Percentiles rank a stretch among this genome's conserved stretches.
These are phyloP conservation scores for Xylaria telfairii DNA, from an alignment of 495 filamentous ascomycete species.

Conservation along the genomic window DNA sequence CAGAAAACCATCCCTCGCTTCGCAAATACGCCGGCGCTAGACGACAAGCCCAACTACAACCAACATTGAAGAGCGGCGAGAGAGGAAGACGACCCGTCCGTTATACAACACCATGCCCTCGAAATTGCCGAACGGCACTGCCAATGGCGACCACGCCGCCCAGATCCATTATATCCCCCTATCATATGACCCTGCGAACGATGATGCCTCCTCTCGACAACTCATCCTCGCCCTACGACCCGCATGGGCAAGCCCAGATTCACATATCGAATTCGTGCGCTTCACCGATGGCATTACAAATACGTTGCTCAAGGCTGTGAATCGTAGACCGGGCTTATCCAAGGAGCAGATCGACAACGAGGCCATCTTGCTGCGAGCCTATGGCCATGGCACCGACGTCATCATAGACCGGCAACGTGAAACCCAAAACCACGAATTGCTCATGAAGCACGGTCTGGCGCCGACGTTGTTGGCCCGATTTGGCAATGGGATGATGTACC, in stretches of 20 bases:
- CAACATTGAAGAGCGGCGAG: not conserved
- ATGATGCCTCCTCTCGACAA: constrained; percentile 74
- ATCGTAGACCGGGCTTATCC: constrained; percentile 76
- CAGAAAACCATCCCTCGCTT: not conserved
- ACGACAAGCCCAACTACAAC: not conserved
- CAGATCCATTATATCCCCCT: constrained; percentile 68
- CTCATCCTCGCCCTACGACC: constrained; percentile 82
- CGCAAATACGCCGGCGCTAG: not conserved
- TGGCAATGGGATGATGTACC: constrained; percentile 94
- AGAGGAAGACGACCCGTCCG: not conserved
- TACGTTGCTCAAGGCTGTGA: constrained; percentile 88
- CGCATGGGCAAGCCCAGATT: constrained; percentile 76
- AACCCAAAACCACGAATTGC: constrained; percentile 67
- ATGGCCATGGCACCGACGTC: constrained; percentile 91
- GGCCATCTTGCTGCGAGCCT: constrained; percentile 89
- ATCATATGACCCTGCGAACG: constrained; percentile 76
- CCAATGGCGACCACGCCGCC: constrained; percentile 30
- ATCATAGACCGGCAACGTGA: constrained; percentile 96
- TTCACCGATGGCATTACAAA: constrained; percentile 99
- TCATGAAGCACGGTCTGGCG: constrained; percentile 80
- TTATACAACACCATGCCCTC: constrained; percentile 30
- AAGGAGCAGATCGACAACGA: constrained; percentile 82
- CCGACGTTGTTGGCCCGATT: constrained; percentile 90
- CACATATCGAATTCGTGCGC: constrained; percentile 82
- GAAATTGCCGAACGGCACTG: constrained; percentile 22